These are phyloP conservation scores for Lyophyllum decastes DNA, from an alignment of 768 basidiomycete genomes.

Conservation along the genomic window DNA sequence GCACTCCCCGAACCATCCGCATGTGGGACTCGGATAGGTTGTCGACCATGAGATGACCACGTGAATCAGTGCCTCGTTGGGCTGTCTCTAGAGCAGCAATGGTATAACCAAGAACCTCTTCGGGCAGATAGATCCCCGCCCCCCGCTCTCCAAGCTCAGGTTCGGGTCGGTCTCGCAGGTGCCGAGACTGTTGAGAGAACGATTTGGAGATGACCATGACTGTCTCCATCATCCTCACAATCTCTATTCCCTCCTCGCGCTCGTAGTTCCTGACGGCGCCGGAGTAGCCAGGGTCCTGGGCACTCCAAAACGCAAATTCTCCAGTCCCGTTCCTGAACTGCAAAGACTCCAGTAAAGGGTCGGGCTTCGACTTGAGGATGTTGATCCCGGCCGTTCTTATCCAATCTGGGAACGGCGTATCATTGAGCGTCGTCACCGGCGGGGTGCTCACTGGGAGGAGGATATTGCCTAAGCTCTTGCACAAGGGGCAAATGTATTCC, in stretches of 20 bases:
- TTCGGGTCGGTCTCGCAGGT: conserved; percentile 76
- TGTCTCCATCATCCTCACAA: conserved; percentile 84
- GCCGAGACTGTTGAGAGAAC: conserved; percentile 82
- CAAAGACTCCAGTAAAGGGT: conserved; percentile 67
- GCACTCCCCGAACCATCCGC: conserved; percentile 75
- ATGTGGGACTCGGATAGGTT: conserved; percentile 76
- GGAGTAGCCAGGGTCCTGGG: conserved; percentile 74
- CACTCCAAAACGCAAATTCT: conserved; percentile 88
- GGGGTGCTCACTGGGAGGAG: conserved; percentile 79
- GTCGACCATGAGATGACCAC: conserved; percentile 63
- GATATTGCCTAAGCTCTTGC: conserved; percentile 94
- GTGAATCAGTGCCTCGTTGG: conserved; percentile 62
- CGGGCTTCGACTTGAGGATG: conserved; percentile 82
- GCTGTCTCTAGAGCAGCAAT: conserved; percentile 80
- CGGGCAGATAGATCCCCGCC: conserved; percentile 86
- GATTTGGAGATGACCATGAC: conserved; percentile 77
- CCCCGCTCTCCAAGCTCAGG: conserved; percentile 76
- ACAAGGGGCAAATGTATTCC: conserved; percentile 95
- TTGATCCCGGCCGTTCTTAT: conserved; percentile 88
- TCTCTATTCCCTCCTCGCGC: conserved; percentile 54
- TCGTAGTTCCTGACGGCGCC: conserved; percentile 54
- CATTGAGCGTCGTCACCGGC: conserved; percentile 49
- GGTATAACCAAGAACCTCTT: conserved; percentile 90
- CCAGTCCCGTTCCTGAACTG: conserved; percentile 82
- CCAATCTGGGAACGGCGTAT: conserved; percentile 80